phyloP scores from a whole-genome alignment of 2,329 filamentous ascomycete genomes.

The Bipolaris sorokiniana region DNA sequence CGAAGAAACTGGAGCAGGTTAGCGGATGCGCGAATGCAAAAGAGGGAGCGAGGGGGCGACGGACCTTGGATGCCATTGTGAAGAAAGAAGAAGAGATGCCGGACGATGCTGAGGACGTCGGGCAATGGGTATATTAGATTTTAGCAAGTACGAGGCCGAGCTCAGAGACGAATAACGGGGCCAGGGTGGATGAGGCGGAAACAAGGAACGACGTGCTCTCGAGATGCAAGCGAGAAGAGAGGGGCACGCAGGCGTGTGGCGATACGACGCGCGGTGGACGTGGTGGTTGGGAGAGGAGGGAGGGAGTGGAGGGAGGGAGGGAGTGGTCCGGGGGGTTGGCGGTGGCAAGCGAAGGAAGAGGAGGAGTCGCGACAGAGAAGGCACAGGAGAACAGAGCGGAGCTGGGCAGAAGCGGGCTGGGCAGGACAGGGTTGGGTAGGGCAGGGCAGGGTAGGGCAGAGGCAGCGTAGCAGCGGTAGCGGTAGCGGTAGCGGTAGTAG shows the following conservation, averaged over 20 bases:
- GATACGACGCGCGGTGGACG: slow-evolving; percentile 23
- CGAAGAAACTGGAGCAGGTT: slow-evolving; percentile 55
- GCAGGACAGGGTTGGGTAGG: background rate
- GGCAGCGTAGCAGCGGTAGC: background rate
- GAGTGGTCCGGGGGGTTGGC: slow-evolving; percentile 2
- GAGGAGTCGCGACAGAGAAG: slow-evolving; percentile 14
- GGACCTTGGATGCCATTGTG: slow-evolving; percentile 50
- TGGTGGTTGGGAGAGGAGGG: slow-evolving; percentile 4
- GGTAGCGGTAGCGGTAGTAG: no score
- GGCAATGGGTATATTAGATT: slow-evolving; percentile 13
- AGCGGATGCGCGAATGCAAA: slow-evolving; percentile 20
- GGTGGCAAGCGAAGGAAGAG: slow-evolving; percentile 8
- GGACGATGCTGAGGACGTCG: slow-evolving; percentile 1
- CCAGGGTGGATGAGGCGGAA: slow-evolving; percentile 8
- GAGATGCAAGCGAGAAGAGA: slow-evolving; percentile 16
- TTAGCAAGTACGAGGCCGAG: slow-evolving; percentile 3
- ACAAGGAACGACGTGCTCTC: slow-evolving; percentile 8
- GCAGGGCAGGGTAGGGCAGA: background rate
- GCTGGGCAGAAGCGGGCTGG: background rate
- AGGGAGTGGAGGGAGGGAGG: background rate
- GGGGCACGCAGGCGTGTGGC: slow-evolving; percentile 9
- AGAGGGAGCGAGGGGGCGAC: slow-evolving; percentile 12
- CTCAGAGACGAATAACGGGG: slow-evolving; percentile 9
- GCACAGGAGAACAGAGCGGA: background rate
- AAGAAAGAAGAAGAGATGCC: slow-evolving; percentile 16